A percentile compares a stretch with the other conserved stretches of the same genome.
These are phyloP conservation scores for Tanacetum coccineum DNA, from an alignment of 129 eudicot species.

Conservation along the genomic window DNA sequence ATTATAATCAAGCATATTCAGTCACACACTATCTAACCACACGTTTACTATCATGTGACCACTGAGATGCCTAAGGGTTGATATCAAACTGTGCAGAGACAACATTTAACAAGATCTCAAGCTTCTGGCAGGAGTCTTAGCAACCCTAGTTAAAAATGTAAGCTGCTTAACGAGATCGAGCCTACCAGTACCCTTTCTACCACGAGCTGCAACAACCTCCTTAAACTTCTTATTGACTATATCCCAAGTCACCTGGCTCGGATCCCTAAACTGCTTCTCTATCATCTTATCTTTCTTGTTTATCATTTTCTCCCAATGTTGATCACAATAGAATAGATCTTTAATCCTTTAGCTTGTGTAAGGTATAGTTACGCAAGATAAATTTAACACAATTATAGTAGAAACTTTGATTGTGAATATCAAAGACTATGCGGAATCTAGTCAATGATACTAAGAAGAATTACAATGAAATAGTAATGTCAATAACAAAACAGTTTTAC, in stretches of 20 bases:
- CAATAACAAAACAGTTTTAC: too few relatives aligned
- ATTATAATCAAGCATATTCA: conserved; percentile 73
- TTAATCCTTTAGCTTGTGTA: too few relatives aligned
- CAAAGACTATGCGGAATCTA: too few relatives aligned
- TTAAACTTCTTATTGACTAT: conserved; percentile 82
- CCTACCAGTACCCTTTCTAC: conserved; percentile 86
- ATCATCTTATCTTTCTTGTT: conserved; percentile 71
- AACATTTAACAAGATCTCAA: conserved; percentile 79
- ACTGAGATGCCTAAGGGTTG: conserved; percentile 73
- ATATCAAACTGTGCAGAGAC: conserved; percentile 96
- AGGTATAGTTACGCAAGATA: too few relatives aligned
- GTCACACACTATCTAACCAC: conserved; percentile 92
- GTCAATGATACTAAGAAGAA: too few relatives aligned
- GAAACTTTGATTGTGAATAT: too few relatives aligned
- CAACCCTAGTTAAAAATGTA: conserved; percentile 71
- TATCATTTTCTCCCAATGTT: conserved; percentile 70
- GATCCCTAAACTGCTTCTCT: conserved; percentile 90
- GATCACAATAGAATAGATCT: too few relatives aligned
- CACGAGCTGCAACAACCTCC: conserved; percentile 85
- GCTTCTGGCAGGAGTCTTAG: conserved; percentile 99
- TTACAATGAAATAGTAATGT: too few relatives aligned
- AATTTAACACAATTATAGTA: too few relatives aligned
- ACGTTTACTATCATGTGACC: conserved; percentile 86
- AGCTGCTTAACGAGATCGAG: conserved; percentile 93
- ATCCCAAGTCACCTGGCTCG: conserved; percentile 87